These are phyloP conservation scores for Codiaeum variegatum DNA, from an alignment of 441 rosid species.

Conservation along the genomic window DNA sequence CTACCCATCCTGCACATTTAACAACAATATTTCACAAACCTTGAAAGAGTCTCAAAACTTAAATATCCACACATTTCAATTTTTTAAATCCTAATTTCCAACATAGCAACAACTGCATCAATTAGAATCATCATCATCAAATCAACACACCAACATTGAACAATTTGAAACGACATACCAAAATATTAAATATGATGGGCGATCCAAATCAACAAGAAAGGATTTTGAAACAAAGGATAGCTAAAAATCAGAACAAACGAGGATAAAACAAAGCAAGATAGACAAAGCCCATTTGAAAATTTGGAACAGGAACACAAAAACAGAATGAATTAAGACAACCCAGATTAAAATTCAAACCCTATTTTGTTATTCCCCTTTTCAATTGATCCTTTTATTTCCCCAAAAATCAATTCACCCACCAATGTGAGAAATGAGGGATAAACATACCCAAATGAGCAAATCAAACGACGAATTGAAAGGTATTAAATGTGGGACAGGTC, in stretches of 20 bases:
- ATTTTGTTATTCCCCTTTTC: not conserved
- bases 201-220: not conserved
- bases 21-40: slow-evolving; percentile 14
- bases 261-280: not conserved
- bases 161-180: not conserved
- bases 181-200: not conserved
- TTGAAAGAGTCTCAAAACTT: slow-evolving; percentile 7
- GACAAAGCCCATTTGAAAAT: slow-evolving; percentile 3
- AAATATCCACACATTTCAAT: slow-evolving; percentile 3
- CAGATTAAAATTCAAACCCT: slow-evolving; percentile 7
- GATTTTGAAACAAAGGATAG: not conserved
- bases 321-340: not conserved
- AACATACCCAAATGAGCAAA: slow-evolving; percentile 43
- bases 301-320: not conserved
- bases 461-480: slow-evolving; percentile 37
- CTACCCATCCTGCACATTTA: slow-evolving; percentile 69
- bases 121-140: slow-evolving; percentile 14
- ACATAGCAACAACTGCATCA: not conserved
- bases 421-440: not conserved
- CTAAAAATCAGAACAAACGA: not conserved
- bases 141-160: not conserved
- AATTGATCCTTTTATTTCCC: too few relatives aligned
- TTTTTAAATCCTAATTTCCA: not conserved
- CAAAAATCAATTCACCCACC: not conserved
- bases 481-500: slow-evolving; percentile 27